Conservation (phyloP, 2,329 filamentous ascomycete species). For the Tolypocladium ovalisporum region DNA sequence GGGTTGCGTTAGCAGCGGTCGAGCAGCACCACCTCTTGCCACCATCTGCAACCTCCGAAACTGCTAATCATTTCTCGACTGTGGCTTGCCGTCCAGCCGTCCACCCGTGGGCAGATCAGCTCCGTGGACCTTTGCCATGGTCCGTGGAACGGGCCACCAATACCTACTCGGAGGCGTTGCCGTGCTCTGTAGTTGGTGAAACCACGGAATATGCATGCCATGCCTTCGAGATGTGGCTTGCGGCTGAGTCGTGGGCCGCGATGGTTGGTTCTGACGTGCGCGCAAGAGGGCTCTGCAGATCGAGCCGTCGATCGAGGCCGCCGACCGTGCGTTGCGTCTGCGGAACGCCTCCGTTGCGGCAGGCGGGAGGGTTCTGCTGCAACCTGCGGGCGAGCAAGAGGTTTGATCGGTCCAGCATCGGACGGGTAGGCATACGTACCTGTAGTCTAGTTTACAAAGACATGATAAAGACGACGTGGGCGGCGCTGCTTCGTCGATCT, state of each 20-base stretch:
- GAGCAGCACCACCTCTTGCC: background rate
- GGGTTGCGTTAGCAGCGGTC: too few relatives aligned
- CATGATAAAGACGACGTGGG: too few relatives aligned
- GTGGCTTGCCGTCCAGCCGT: background rate
- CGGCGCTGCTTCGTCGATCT: background rate
- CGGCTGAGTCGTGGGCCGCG: background rate
- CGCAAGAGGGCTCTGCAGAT: background rate
- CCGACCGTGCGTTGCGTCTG: background rate
- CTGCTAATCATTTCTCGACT: background rate
- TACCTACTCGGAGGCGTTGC: background rate
- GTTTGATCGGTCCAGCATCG: background rate
- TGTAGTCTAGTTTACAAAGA: too few relatives aligned
- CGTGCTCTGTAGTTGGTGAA: background rate
- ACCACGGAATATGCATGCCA: background rate
- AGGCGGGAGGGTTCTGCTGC: background rate
- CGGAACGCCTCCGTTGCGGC: background rate
- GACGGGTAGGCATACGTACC: too few relatives aligned
- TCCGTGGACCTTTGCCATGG: background rate
- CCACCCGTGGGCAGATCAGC: background rate
- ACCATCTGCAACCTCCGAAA: background rate
- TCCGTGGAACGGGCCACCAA: background rate
- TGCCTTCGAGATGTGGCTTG: background rate
- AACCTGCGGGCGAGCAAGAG: background rate
- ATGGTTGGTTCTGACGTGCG: background rate
- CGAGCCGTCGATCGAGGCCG: background rate